Evolutionary conservation across 2,329 filamentous ascomycete species (phyloP), one percentile per base, ranked within the genome.

Genomic region (Purpureocillium lavendulum): DNA sequence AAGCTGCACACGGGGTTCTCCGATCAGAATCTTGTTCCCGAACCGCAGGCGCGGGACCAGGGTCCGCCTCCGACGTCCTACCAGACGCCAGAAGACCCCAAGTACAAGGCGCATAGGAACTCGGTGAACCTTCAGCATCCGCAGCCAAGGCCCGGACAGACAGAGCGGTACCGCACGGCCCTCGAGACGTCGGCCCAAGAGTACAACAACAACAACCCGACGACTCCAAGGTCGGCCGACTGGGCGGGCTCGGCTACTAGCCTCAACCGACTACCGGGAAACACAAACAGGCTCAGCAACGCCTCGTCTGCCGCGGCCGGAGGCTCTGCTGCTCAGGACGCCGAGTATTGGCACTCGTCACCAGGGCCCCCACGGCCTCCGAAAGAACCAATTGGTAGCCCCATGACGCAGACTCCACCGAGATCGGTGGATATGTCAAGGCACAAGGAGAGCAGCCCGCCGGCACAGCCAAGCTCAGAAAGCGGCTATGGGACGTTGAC

Each of bases 21-120:
- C 0, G 65, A 77, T 40, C 64, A 69, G 24, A 67, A 75, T 49
- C 59, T 75, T 2, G 49, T 49, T 7, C 47, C 51, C 30, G 43
- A 55, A 16, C 47, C 46, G 10, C 50, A 51, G 32, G 17, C 10
- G 9, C 39, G 39, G 26, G 30, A 33, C 13, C 18, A 30, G 30
- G 51, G 50, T 7, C 46, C 49, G 8, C 69, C 71, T 4, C 64
- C 76, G 6, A 67, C 73, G 32, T 67, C 71, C 3, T 75, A 75
- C 42, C 70, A 74, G 52, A 71, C 71, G 4, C 56, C 60, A 0
- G 81, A 77, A 52, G 82, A 88, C 49, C 83, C 84, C 35, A 89
- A 89, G 59, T 89, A 89, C 60, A 82, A 84, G 59, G 84, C 83
- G 40, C 83, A 89, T 57, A 80, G 85, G 49, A 86, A 89, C 62